These are phyloP conservation scores for Salix viminalis DNA, from an alignment of 345 rosid genomes.

Conservation along the genomic window DNA sequence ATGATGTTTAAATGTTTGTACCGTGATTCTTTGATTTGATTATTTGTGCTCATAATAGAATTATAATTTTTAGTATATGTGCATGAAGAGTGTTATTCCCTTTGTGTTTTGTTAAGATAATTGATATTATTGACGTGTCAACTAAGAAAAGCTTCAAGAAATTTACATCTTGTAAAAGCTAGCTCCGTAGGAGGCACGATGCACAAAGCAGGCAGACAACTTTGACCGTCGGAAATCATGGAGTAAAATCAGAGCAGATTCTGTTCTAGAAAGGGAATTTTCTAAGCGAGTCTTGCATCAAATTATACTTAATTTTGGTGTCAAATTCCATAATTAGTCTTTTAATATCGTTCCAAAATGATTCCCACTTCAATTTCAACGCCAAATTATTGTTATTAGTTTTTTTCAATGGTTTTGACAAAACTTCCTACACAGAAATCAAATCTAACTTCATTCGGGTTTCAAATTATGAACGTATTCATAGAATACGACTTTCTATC, in stretches of 20 bases:
- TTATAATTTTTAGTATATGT: no score
- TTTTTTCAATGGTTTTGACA: no score
- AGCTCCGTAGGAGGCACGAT: background rate
- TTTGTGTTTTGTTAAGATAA: background rate
- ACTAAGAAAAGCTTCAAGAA: background rate
- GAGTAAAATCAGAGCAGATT: background rate
- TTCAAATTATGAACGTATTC: no score
- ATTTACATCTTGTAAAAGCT: background rate
- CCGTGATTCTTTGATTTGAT: no score
- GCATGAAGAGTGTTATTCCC: no score
- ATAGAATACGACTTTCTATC: no score
- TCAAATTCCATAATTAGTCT: background rate
- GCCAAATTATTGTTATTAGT: no score
- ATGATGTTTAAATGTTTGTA: no score
- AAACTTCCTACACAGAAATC: no score
- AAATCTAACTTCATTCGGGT: no score
- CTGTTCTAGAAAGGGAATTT: background rate
- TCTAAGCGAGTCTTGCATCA: background rate
- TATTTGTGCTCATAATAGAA: no score
- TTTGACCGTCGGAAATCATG: background rate
- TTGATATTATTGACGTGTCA: background rate
- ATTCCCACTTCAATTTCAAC: no score
- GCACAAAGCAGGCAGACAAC: background rate
- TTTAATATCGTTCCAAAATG: background rate
- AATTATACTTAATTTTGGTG: background rate